These are phyloP conservation scores for Exserohilum turcica DNA, from an alignment of 2,329 filamentous ascomycete species.

Conservation along the genomic window DNA sequence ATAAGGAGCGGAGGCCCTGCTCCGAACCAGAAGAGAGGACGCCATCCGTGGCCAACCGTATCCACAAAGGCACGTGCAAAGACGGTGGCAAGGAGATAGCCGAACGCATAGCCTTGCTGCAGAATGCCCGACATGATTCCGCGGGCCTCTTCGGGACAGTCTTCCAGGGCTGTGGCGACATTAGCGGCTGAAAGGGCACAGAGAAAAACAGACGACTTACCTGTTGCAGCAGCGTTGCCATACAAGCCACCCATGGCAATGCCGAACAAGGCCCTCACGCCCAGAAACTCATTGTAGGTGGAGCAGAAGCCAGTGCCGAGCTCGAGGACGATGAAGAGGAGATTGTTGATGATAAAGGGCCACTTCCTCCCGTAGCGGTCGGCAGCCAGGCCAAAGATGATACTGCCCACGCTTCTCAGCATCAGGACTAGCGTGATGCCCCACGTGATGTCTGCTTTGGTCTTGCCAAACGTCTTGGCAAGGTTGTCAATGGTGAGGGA, in stretches of 20 bases:
- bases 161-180: conserved; percentile 57
- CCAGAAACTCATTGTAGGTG: conserved; percentile 64
- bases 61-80: conserved; percentile 68
- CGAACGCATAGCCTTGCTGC: conserved; percentile 68
- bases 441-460: conserved; percentile 65
- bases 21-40: conserved; percentile 88
- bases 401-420: conserved; percentile 64
- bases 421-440: conserved; percentile 58
- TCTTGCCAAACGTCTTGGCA: conserved; percentile 59
- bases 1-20: conserved; percentile 79
- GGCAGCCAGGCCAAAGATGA: conserved; percentile 60
- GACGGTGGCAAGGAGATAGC: conserved; percentile 65
- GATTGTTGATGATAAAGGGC: conserved; percentile 64
- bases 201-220: conserved; percentile 17
- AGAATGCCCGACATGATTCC: conserved; percentile 66
- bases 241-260: conserved; percentile 69
- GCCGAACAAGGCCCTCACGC: conserved; percentile 64
- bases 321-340: conserved; percentile 66
- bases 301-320: conserved; percentile 64
- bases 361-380: conserved; percentile 63
- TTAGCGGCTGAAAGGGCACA: background rate
- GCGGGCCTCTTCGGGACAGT: conserved; percentile 63
- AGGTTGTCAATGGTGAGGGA: conserved; percentile 61
- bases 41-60: conserved; percentile 80
- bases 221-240: conserved; percentile 65